These are phyloP conservation scores for Suillus placidus DNA, from an alignment of 768 basidiomycete species.

Conservation along the genomic window DNA sequence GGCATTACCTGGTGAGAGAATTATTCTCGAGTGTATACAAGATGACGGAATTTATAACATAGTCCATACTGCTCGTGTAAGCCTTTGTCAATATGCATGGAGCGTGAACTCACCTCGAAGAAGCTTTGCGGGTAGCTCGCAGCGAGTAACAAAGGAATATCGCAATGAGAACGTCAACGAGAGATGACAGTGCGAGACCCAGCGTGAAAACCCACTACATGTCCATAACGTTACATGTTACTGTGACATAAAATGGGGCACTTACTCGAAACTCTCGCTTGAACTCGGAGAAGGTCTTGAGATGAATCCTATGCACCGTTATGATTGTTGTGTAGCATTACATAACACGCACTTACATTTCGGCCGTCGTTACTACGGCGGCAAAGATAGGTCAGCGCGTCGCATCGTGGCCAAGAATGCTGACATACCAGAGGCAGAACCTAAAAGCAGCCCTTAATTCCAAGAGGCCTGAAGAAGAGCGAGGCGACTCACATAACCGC, in stretches of 20 bases:
- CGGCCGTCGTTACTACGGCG: conserved; percentile 30
- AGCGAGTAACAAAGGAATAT: conserved; percentile 47
- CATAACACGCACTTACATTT: conserved; percentile 29
- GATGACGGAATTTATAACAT: conserved; percentile 49
- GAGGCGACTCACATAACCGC: conserved; percentile 30
- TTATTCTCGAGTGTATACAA: conserved; percentile 58
- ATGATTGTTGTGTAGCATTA: conserved; percentile 5
- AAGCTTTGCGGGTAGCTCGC: conserved; percentile 40
- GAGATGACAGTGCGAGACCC: conserved; percentile 51
- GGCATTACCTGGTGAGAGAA: conserved; percentile 45
- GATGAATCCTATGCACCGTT: conserved; percentile 25
- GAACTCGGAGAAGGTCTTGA: conserved; percentile 27
- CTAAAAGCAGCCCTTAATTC: conserved; percentile 27
- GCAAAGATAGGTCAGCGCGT: conserved; percentile 20
- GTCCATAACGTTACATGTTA: conserved; percentile 14
- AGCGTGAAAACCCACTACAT: conserved; percentile 53
- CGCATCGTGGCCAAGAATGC: conserved; percentile 2
- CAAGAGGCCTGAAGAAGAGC: background rate
- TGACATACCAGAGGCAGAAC: conserved; percentile 34
- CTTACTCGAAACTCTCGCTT: conserved; percentile 27
- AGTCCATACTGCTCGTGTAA: conserved; percentile 42
- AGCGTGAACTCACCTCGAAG: conserved; percentile 35
- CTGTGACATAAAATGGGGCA: background rate
- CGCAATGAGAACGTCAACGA: conserved; percentile 54
- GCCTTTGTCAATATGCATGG: background rate